Conservation (phyloP, 768 basidiomycete species). For the Tylopilus sp. region DNA sequence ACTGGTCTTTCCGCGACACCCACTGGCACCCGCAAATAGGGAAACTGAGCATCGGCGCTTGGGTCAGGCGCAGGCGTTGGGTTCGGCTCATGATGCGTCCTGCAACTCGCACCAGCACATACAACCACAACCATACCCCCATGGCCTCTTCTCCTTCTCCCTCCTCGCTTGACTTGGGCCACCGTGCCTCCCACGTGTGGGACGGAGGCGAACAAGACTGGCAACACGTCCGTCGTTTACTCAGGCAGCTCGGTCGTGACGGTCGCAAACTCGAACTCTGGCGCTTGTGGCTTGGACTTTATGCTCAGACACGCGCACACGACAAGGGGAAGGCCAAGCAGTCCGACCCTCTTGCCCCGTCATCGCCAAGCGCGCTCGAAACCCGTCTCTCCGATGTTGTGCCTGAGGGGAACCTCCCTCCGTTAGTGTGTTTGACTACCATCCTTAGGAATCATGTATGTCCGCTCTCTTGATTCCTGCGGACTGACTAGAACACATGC, state of each 20-base stretch:
- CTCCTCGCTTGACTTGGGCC: constrained; percentile 11
- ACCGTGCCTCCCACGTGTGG: constrained; percentile 48
- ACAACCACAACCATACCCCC: not conserved
- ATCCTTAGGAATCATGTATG: constrained; percentile 62
- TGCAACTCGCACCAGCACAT: constrained; percentile 26
- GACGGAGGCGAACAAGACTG: constrained; percentile 56
- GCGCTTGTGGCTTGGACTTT: constrained; percentile 61
- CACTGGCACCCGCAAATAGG: constrained; percentile 68
- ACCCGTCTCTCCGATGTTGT: constrained; percentile 8
- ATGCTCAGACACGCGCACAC: constrained; percentile 13
- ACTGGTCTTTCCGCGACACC: constrained; percentile 66
- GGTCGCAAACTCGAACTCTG: constrained; percentile 77
- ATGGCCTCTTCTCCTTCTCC: constrained; percentile 11
- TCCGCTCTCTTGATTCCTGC: constrained; percentile 9
- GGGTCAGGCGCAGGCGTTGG: constrained; percentile 81
- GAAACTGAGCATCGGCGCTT: constrained; percentile 58
- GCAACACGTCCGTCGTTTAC: constrained; percentile 49
- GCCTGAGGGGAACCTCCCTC: constrained; percentile 19
- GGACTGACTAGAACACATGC: constrained; percentile 9
- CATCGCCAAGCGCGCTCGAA: constrained; percentile 6
- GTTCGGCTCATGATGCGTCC: constrained; percentile 80
- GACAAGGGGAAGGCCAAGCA: constrained; percentile 42
- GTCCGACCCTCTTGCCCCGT: constrained; percentile 30
- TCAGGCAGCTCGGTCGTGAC: constrained; percentile 57
- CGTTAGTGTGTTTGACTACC: constrained; percentile 43